Base-by-base conservation (phyloP, 2,329 filamentous ascomycete species). In the Colletotrichum sp. region DNA sequence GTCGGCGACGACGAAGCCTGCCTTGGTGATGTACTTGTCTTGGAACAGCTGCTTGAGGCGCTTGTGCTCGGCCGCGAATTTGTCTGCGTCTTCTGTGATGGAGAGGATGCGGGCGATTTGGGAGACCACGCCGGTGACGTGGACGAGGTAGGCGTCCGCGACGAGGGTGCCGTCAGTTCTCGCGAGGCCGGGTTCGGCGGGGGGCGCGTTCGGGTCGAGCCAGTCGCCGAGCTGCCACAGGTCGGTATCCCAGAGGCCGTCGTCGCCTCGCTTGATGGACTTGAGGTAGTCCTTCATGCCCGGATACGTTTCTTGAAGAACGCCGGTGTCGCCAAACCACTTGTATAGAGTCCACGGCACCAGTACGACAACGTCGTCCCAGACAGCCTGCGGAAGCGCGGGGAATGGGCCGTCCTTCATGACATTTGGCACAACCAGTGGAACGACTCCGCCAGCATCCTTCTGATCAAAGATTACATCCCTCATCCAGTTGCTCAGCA, bases 401-500 rank as follows among this genome's bases (percentile, higher is more conserved):
- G 80, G 79, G 15, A 78, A 64, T 0, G 73, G 24, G 1, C 78
- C 79, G 24, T 80, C 71, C 13, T 71, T 78, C 12, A 83, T 82
- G 21, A 83, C 77, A 5, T 80, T 78, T 0, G 81, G 80, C 0
- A 82, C 71, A 2, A 86, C 78, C 7, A 84, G 77, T 1, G 85
- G 80, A 1, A 83, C 81, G 1, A 84, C 78, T 9, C 83, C 78
- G 13, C 73, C 79, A n/a, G 85, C 83, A 43, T 86, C 86, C 2
- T 78, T 58, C 61, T 79, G 78, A 18, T 82, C 81, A 16, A 75
- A 78, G 3, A 80, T 81, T 1, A 90, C 78, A 71, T 91, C 90
- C 58, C 84, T 82, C 30, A 88, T 82, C 90, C 88, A 92, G 73
- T 79, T 84, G 24, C 82, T 77, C 70, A 89, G 86, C 77, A 92